Conservation (phyloP, 2,329 filamentous ascomycete species). For the Pseudogymnoascus sp. region DNA sequence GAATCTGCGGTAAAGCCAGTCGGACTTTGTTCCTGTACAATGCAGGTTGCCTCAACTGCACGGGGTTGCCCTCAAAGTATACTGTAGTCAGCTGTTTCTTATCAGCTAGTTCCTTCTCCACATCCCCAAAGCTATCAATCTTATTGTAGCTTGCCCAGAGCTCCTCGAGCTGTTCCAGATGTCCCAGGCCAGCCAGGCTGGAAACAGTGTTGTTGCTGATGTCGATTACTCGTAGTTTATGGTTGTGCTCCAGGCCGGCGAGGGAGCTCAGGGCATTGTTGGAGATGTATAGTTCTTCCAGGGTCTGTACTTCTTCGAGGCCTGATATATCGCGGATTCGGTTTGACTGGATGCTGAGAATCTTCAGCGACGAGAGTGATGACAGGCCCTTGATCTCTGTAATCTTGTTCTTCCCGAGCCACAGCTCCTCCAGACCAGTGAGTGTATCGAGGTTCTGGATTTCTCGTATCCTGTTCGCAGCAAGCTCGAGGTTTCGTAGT, state of each 20-base stretch:
- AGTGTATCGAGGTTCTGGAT: slow-evolving; percentile 78
- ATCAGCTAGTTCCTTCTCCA: slow-evolving; percentile 68
- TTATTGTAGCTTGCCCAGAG: slow-evolving; percentile 92
- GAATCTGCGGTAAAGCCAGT: slow-evolving; percentile 76
- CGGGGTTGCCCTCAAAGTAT: slow-evolving; percentile 90
- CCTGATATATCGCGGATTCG: slow-evolving; percentile 73
- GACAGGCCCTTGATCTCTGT: slow-evolving; percentile 69
- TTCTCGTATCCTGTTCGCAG: slow-evolving; percentile 83
- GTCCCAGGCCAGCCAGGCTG: slow-evolving; percentile 63
- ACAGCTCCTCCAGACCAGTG: slow-evolving; percentile 74
- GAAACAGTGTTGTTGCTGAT: slow-evolving; percentile 80
- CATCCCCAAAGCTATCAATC: slow-evolving; percentile 69
- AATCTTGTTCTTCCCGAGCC: slow-evolving; percentile 97
- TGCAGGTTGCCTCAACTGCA: slow-evolving; percentile 71
- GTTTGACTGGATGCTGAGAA: slow-evolving; percentile 93
- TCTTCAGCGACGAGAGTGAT: slow-evolving; percentile 69
- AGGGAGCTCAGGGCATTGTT: slow-evolving; percentile 83
- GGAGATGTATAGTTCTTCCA: slow-evolving; percentile 92
- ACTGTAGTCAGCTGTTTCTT: slow-evolving; percentile 80
- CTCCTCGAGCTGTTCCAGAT: slow-evolving; percentile 69
- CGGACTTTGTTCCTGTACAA: slow-evolving; percentile 91
- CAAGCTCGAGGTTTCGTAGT: slow-evolving; percentile 79
- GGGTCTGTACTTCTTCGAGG: slow-evolving; percentile 61
- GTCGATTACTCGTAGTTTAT: slow-evolving; percentile 69
- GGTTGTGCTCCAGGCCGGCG: slow-evolving; percentile 60